Evolutionary conservation across 2,329 filamentous ascomycete species (phyloP), one percentile per base, ranked within the genome.

Genomic region (Coniochaeta pulveracea): DNA sequence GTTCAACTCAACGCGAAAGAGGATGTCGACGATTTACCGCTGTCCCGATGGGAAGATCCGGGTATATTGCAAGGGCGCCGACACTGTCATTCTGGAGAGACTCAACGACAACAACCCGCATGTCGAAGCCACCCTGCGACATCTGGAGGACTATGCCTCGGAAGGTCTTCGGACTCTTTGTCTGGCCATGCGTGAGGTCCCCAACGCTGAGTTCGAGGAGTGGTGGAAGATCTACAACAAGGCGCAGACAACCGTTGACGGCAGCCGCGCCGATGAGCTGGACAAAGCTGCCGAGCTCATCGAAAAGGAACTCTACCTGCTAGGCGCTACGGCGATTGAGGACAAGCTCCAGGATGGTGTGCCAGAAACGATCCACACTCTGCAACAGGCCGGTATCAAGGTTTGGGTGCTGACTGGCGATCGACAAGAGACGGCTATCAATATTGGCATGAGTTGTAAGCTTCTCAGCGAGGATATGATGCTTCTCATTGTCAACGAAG

Each of bases 361-460:
- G 11, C 91, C 91, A 2, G 91, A 98, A 56, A 98, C 91, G 0
- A 98, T 98, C 37, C 86, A 95, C 55, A 98, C 91, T 0, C 66
- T 98, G 18, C 93, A 98, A 56, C 84, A 88, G 43, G 91, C 93
- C 16, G 89, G 88, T 34, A 96, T 98, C 66, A 98, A 98, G 60
- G 80, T 98, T 35, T 98, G 91, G 91, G 91, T 98, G 14, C 60
- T 98, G 56, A 98, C 91, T 24, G 91, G 91, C 47, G 91, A 98
- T 64, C 76, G 91, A 48, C 93, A 98, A 59, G 91, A 98, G 58
- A 98, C 91, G 18, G 91, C 91, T 36, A 98, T 98, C 71, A 98
- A 98, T 56, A 98, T 98, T 45, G 91, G 93, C 43, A 98, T 98
- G 91, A 95, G 86, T 55, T 98, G 91, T 62, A 96, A 96, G 61